Conservation (phyloP, 345 rosid genomes). For the Linum usitatissimum region DNA sequence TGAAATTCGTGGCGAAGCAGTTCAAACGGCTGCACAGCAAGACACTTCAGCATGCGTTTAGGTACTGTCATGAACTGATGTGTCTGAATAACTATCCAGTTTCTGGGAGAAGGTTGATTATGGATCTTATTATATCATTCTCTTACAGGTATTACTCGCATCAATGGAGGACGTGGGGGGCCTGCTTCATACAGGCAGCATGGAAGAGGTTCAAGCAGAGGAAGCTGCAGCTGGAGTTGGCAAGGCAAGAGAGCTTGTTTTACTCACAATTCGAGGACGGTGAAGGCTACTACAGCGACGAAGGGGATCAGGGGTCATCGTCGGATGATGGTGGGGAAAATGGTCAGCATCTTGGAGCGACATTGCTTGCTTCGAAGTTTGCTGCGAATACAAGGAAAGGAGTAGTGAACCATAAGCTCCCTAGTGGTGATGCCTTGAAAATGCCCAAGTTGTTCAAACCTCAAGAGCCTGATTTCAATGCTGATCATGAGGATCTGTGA, state of each 20-base stretch:
- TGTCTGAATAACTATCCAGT: too few relatives aligned
- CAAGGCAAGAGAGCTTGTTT: slow-evolving; percentile 37
- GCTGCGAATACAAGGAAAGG: slow-evolving; percentile 52
- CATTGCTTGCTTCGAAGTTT: slow-evolving; percentile 56
- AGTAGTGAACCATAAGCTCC: slow-evolving; percentile 19
- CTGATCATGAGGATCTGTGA: slow-evolving; percentile 13
- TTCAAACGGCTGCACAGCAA: slow-evolving; percentile 80
- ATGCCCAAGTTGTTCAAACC: slow-evolving; percentile 89
- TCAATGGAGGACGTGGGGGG: slow-evolving; percentile 85
- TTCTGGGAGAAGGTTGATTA: too few relatives aligned
- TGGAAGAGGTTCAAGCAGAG: slow-evolving; percentile 59
- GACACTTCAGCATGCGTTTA: slow-evolving; percentile 78
- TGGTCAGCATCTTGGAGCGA: slow-evolving; percentile 38
- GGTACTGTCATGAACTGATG: slow-evolving; percentile 31
- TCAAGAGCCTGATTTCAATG: slow-evolving; percentile 58
- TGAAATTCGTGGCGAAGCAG: slow-evolving; percentile 66
- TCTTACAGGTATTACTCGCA: slow-evolving; percentile 68
- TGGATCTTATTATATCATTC: too few relatives aligned
- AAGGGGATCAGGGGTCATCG: slow-evolving; percentile 5
- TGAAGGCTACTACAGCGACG: slow-evolving; percentile 8
- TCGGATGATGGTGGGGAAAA: slow-evolving; percentile 15
- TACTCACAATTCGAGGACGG: slow-evolving; percentile 15
- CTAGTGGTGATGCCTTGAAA: slow-evolving; percentile 38
- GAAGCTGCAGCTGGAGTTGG: slow-evolving; percentile 55
- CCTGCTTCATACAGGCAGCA: slow-evolving; percentile 63